These are phyloP conservation scores for Andalucia godoyi DNA, from an alignment of 78 protist genomes.

Conservation along the genomic window DNA sequence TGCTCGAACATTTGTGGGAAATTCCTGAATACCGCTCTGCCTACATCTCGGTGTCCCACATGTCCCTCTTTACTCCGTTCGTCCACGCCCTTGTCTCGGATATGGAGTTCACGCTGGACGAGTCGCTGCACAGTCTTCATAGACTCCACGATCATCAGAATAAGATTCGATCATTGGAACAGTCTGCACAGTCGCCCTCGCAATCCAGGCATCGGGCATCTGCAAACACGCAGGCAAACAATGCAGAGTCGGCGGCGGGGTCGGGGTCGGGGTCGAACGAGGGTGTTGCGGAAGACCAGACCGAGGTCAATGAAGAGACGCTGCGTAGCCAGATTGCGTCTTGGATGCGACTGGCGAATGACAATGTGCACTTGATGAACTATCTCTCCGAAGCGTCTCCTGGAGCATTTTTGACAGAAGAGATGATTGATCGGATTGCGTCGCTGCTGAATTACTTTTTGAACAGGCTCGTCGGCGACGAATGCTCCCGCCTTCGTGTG, in stretches of 20 bases:
- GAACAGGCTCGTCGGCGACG: neutral
- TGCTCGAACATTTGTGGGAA: neutral
- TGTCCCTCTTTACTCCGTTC: neutral
- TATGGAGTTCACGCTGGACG: neutral
- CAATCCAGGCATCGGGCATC: neutral
- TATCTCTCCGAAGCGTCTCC: neutral
- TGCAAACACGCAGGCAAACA: neutral
- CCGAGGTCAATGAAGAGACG: too few species aligned
- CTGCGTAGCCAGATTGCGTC: neutral
- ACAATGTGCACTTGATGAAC: constrained; percentile 1
- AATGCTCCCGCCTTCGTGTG: neutral
- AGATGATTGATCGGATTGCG: neutral
- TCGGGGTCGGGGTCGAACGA: too few species aligned
- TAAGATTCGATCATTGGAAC: too few species aligned
- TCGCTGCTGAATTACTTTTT: neutral
- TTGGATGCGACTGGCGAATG: constrained; percentile 1
- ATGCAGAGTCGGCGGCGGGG: neutral
- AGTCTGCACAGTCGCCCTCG: neutral
- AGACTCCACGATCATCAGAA: neutral
- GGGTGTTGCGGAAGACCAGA: too few species aligned
- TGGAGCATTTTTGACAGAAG: neutral
- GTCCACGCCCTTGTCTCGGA: neutral
- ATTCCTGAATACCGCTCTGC: neutral
- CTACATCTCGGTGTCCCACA: neutral
- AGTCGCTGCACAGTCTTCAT: neutral